Percentiles rank a stretch among this genome's conserved stretches.
Conservation (phyloP, 495 filamentous ascomycete genomes). For the Penicillium coprophilum region DNA sequence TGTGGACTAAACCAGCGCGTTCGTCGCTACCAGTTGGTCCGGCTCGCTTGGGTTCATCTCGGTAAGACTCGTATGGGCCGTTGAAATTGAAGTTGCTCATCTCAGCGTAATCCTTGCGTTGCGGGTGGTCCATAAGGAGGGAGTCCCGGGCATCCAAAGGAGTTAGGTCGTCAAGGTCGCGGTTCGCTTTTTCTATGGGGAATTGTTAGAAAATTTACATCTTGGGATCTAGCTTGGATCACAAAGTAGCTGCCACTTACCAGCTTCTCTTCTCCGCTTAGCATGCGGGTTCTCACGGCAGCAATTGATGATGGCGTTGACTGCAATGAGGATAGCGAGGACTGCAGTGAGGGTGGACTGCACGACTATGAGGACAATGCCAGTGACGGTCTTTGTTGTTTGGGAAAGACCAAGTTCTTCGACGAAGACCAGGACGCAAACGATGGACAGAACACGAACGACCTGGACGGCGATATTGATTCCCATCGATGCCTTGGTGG, state of each 20-base stretch:
- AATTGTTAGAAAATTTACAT: constrained; percentile 16
- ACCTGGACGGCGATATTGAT: constrained; percentile 93
- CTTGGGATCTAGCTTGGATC: background rate
- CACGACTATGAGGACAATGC: constrained; percentile 84
- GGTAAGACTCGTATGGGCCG: constrained; percentile 45
- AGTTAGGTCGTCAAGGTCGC: constrained; percentile 83
- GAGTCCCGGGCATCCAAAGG: constrained; percentile 89
- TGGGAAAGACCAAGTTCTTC: constrained; percentile 88
- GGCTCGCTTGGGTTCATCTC: constrained; percentile 37
- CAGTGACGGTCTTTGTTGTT: constrained; percentile 92
- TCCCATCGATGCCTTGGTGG: constrained; percentile 79
- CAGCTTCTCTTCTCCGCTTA: constrained; percentile 78
- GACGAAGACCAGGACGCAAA: constrained; percentile 89
- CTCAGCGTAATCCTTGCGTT: constrained; percentile 41
- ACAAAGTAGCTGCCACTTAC: constrained; percentile 49
- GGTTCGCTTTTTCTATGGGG: constrained; percentile 69
- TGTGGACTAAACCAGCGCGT: constrained; percentile 38
- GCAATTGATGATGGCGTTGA: constrained; percentile 82
- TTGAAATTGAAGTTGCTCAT: constrained; percentile 52
- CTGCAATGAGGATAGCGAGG: constrained; percentile 84
- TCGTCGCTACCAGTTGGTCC: constrained; percentile 42
- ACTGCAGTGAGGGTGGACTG: constrained; percentile 81
- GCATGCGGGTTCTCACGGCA: constrained; percentile 87
- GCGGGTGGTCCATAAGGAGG: constrained; percentile 64
- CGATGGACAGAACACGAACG: constrained; percentile 88